Percentiles rank a stretch among this genome's conserved stretches.
These are phyloP conservation scores for Epithele typhae DNA, from an alignment of 768 basidiomycete genomes.

Conservation along the genomic window DNA sequence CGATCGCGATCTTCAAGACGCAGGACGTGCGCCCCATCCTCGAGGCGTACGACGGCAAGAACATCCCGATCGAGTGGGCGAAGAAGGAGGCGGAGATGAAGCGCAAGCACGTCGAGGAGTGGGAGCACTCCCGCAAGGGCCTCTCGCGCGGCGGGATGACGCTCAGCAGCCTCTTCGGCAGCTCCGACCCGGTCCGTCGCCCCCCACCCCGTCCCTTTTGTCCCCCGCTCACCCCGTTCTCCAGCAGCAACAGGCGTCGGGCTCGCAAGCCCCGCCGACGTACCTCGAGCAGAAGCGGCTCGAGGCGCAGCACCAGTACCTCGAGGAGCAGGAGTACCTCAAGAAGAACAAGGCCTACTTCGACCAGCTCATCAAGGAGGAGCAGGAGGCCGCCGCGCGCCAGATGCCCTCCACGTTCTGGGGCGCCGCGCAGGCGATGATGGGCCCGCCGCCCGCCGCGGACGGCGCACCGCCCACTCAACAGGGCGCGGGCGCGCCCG, in stretches of 20 bases:
- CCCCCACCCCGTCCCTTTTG: too few relatives aligned
- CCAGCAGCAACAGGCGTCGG: slow-evolving; percentile 19
- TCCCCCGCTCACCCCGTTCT: too few relatives aligned
- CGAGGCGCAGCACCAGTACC: slow-evolving; percentile 48
- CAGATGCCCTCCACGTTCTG: slow-evolving; percentile 41
- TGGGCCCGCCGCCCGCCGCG: slow-evolving; percentile 11
- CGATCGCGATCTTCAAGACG: slow-evolving; percentile 88
- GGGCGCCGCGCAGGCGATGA: slow-evolving; percentile 19
- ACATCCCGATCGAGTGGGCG: slow-evolving; percentile 86
- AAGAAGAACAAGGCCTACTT: slow-evolving; percentile 46
- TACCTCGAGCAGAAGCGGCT: slow-evolving; percentile 49
- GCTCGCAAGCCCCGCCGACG: slow-evolving; percentile 38
- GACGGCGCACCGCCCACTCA: not conserved
- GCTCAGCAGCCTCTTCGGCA: slow-evolving; percentile 41
- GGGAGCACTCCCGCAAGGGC: slow-evolving; percentile 50
- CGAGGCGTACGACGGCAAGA: slow-evolving; percentile 78
- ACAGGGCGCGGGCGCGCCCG: not conserved
- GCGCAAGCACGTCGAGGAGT: slow-evolving; percentile 72
- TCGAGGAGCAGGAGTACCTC: slow-evolving; percentile 51
- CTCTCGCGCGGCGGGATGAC: slow-evolving; percentile 38
- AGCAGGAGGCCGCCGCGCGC: slow-evolving; percentile 42
- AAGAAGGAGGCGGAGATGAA: slow-evolving; percentile 85
- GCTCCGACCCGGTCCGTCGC: slow-evolving; percentile 26
- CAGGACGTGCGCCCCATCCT: slow-evolving; percentile 86
- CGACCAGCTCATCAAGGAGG: slow-evolving; percentile 47